A percentile compares a stretch with the other conserved stretches of the same genome.
Conservation (phyloP, 2,329 filamentous ascomycete species). For the Cephalotrichum gorgonifer region DNA sequence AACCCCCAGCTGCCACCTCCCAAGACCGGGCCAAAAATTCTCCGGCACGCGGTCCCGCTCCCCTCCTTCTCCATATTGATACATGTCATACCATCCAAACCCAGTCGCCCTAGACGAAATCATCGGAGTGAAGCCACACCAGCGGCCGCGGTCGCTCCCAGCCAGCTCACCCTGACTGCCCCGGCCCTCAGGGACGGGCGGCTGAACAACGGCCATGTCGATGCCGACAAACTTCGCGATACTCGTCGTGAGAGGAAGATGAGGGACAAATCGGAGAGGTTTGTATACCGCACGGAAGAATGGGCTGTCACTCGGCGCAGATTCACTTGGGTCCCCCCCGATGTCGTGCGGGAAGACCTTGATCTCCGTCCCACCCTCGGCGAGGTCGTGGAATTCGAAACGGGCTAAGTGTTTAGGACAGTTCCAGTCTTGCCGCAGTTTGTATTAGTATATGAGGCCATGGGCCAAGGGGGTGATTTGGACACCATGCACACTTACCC, state of each 20-base stretch:
- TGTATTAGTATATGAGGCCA: not conserved
- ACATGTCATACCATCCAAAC: conserved; percentile 37
- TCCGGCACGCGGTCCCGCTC: conserved; percentile 14
- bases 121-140: conserved; percentile 26
- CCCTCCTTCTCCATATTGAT: conserved; percentile 25
- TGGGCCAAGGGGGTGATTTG: not conserved
- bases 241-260: conserved; percentile 30
- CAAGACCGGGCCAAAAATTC: conserved; percentile 37
- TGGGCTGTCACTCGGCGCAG: conserved; percentile 21
- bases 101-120: conserved; percentile 16
- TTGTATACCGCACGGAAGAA: conserved; percentile 36
- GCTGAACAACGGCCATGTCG: conserved; percentile 32
- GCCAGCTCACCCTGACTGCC: conserved; percentile 29
- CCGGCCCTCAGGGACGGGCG: conserved; percentile 32
- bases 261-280: conserved; percentile 27
- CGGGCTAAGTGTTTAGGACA: conserved; percentile 43
- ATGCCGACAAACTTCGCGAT: conserved; percentile 29
- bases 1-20: conserved; percentile 30
- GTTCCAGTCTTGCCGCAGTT: conserved; percentile 34
- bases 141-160: conserved; percentile 34
- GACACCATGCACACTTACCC: conserved; percentile 25
- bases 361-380: conserved; percentile 25
- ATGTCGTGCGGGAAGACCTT: conserved; percentile 34
- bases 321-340: conserved; percentile 16
- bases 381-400: conserved; percentile 32